Evolutionary conservation across 1,284 basidiomycete genomes (phyloP), one percentile per base, ranked within the genome.

Genomic region (Heterobasidion parviporum): DNA sequence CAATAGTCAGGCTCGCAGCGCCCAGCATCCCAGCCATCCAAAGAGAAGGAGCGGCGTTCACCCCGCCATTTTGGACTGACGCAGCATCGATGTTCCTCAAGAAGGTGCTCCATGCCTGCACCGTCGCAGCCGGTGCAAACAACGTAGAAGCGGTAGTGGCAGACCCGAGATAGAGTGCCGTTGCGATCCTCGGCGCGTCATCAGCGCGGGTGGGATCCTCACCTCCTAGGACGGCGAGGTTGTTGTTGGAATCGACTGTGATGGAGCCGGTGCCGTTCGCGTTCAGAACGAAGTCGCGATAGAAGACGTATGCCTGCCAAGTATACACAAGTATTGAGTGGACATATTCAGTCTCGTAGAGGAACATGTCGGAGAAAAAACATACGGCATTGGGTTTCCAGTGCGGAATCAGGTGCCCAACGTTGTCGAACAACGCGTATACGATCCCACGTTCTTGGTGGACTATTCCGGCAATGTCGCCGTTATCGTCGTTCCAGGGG

Each of bases 401-500:
- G 16, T 70, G 61, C 1, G 81, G 74, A 8, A 87, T 72, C 14
- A 85, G 70, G 63, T 88, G 85, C 1, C 83, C 82, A 3, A 84
- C 76, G 54, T 72, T 70, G 52, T 74, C 68, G 62, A 82, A 77
- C 18, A 89, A 72, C 1, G 73, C 77, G 63, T 85, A 89, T 10
- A 81, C 81, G 77, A 82, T 83, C 50, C 78, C 78, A 47, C 85
- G 77, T 65, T 89, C 86, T 65, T 88, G 86, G 62, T 87, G 84
- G 20, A 87, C 74, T 32, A 87, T 81, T 0, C 87, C 86, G 1
- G 80, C 84, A 59, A 82, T 79, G 49, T 79, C 71, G 20, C 80
- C 79, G 2, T 66, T 64, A 55, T 85, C 83, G 54, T 82, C 80
- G 55, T 68, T 73, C 82, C 83, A 89, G 0, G 81, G 78, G 0